Percentiles rank a stretch among this genome's conserved stretches.
phyloP scores from a whole-genome alignment of 2,329 filamentous ascomycete species.

The Sporothrix brasiliensis region DNA sequence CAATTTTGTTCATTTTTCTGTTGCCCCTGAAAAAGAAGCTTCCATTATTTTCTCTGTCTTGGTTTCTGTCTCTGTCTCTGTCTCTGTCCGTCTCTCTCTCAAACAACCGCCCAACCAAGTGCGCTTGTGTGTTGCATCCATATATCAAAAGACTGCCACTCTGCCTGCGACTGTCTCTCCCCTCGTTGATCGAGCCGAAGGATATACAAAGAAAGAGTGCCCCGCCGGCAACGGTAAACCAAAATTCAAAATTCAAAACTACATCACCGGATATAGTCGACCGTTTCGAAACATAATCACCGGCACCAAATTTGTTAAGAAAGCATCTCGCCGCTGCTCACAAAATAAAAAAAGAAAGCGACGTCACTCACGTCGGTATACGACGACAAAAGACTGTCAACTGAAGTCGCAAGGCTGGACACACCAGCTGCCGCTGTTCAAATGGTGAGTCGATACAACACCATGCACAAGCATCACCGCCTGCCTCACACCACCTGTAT shows the following conservation, averaged over 20 bases:
- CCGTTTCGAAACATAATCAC: constrained; percentile 15
- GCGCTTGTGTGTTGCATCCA: neutral
- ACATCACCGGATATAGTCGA: neutral
- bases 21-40: constrained; percentile 14
- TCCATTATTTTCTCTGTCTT: neutral
- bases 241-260: constrained; percentile 18
- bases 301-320: neutral
- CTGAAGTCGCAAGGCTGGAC: constrained; percentile 4
- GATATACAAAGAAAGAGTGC: constrained; percentile 20
- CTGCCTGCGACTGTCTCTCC: constrained; percentile 14
- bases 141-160: constrained; percentile 29
- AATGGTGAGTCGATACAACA: constrained; percentile 22
- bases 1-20: constrained; percentile 38
- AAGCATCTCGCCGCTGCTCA: neutral
- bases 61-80: neutral
- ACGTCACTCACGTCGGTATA: neutral
- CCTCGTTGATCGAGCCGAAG: constrained; percentile 33
- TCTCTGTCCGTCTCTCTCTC: constrained; percentile 18
- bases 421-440: neutral
- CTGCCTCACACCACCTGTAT: neutral
- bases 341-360: neutral
- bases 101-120: constrained; percentile 8
- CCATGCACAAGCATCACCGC: neutral
- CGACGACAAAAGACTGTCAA: neutral
- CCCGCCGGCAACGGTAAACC: constrained; percentile 32